phyloP scores from a whole-genome alignment of 805 yeast species.

The Hanseniaspora nectarophila region DNA sequence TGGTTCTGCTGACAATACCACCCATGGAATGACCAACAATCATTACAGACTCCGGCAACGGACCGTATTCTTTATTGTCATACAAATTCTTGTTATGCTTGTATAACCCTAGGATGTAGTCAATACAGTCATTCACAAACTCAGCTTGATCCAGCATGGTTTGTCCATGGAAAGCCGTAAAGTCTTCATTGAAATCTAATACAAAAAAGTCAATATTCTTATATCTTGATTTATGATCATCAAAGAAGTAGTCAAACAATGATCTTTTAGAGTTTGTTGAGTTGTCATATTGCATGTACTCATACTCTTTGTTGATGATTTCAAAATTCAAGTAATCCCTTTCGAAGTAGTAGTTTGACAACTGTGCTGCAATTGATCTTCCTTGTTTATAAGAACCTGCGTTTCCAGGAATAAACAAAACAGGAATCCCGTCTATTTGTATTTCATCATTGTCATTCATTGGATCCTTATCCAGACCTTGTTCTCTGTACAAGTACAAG shows the following conservation, averaged over 20 bases:
- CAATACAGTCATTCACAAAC: constrained; percentile 76
- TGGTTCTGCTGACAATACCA: constrained; percentile 80
- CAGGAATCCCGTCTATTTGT: constrained; percentile 64
- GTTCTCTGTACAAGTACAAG: constrained; percentile 78
- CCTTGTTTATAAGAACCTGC: constrained; percentile 91
- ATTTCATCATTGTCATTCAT: constrained; percentile 25
- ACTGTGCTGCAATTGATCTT: constrained; percentile 79
- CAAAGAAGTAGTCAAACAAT: not conserved
- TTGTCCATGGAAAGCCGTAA: constrained; percentile 91
- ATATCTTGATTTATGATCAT: constrained; percentile 16
- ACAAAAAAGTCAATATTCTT: constrained; percentile 69
- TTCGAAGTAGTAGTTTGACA: constrained; percentile 45
- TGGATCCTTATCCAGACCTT: constrained; percentile 52
- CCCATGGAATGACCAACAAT: constrained; percentile 94
- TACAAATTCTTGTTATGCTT: constrained; percentile 21
- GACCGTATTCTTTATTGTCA: constrained; percentile 20
- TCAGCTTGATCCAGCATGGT: constrained; percentile 90
- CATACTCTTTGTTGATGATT: constrained; percentile 20
- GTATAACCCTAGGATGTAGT: constrained; percentile 62
- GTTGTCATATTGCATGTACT: constrained; percentile 2
- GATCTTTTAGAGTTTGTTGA: constrained; percentile 21
- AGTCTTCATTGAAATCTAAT: constrained; percentile 90
- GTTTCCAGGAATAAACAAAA: constrained; percentile 89
- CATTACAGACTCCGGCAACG: constrained; percentile 55
- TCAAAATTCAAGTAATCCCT: constrained; percentile 14